phyloP scores from a whole-genome alignment of 2,329 filamentous ascomycete species.

The Diaporthe sp. region DNA sequence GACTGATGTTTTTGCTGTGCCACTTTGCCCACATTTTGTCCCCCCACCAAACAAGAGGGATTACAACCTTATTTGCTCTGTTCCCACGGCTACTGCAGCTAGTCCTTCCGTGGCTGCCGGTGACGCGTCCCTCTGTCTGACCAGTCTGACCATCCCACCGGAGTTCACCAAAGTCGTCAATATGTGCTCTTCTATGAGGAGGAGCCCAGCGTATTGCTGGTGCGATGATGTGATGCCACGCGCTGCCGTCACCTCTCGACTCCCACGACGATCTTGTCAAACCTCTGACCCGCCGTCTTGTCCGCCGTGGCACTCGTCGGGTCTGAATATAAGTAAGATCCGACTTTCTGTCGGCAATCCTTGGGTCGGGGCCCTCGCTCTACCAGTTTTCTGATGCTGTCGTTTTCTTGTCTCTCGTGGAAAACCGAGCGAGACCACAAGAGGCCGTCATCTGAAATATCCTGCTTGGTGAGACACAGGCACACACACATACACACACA shows the following conservation, averaged over 20 bases:
- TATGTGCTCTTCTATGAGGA: neutral
- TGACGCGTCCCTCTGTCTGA: conserved; percentile 42
- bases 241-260: neutral
- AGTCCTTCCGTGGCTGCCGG: conserved; percentile 40
- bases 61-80: conserved; percentile 36
- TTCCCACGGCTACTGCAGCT: neutral
- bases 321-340: conserved; percentile 3
- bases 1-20: neutral
- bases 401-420: neutral
- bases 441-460: neutral
- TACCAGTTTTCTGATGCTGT: conserved; percentile 8
- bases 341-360: conserved; percentile 22
- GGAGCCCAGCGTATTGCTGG: neutral
- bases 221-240: conserved; percentile 24
- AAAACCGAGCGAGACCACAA: neutral
- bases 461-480: neutral
- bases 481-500: neutral
- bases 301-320: neutral
- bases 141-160: conserved; percentile 18
- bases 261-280: neutral
- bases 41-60: conserved; percentile 10
- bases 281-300: neutral
- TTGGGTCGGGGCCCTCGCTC: neutral
- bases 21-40: neutral
- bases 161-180: neutral